Base-by-base conservation (phyloP, 208 protist species). In the Leishmania martiniquensis region DNA sequence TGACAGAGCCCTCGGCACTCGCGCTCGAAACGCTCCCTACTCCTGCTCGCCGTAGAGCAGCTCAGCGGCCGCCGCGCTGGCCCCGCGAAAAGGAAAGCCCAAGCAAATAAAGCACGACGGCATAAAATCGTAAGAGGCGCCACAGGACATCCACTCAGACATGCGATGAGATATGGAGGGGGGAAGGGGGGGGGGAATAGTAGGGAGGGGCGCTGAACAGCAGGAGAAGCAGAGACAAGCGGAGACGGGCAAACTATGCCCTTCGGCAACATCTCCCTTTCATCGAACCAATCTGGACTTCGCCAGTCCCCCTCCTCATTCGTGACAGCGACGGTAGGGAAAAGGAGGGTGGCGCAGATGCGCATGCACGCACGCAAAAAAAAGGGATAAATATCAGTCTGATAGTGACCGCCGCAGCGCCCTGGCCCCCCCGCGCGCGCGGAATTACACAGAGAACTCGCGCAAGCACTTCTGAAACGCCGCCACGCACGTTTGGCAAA, bases 401-500 rank as follows among this genome's bases (percentile, higher is more conserved):
- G 39, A 7, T 12, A 15, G 32, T 9, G 66, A 52, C 10, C 4
- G 32, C n/a, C 45, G 17, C 44, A 54, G 9, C 39, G 44, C 45
- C 65, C 29, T n/a, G n/a, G n/a, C 65, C 49, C 65, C 1, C 45
- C 34, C 45, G 1, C 47, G 32, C 29, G 4, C 47, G n/a, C 47
- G 25, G 29, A 12, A 44, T 44, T 62, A 75, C 65, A 75, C 22
- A 34, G 63, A 67, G 29, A 92, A 94, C 85, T 96, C 90, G 25
- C 85, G 87, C 34, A 96, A 79, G 77, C 93, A 96, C 60, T 88
- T 86, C 66, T 96, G 86, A 57, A 96, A 87, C 15, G 81, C 66
- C 25, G 86, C 84, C 39, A 96, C 79, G 32, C 84, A 85, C 4
- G 88, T 84, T 78, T 95, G 93, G 78, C 93, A 96, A 37, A 93